A percentile compares a stretch with the other conserved stretches of the same genome.
phyloP scores from a whole-genome alignment of 371 early-diverging fungal species.

The Zopfochytrium polystomum region DNA sequence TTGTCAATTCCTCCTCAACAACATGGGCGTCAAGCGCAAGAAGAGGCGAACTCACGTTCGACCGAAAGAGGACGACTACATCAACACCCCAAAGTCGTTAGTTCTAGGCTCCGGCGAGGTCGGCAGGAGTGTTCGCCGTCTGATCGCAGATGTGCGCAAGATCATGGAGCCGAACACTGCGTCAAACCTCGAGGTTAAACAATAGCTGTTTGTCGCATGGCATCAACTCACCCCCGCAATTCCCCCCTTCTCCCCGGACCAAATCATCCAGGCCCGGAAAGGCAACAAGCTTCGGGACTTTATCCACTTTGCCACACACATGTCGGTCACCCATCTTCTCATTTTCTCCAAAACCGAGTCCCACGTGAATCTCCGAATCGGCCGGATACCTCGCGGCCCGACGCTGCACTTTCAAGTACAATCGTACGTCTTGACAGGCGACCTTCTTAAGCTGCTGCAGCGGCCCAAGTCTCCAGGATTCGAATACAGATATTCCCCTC shows the following conservation, averaged over 20 bases:
- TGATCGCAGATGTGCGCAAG: conserved; percentile 81
- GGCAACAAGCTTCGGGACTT: conserved; percentile 93
- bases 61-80: conserved; percentile 33
- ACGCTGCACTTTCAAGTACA: conserved; percentile 86
- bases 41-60: conserved; percentile 58
- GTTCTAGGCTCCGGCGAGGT: conserved; percentile 90
- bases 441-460: conserved; percentile 74
- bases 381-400: conserved; percentile 88
- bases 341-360: conserved; percentile 83
- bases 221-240: background rate
- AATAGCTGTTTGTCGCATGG: background rate
- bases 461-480: conserved; percentile 76
- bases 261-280: conserved; percentile 66
- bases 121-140: conserved; percentile 52
- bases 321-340: conserved; percentile 84
- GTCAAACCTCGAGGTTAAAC: conserved; percentile 60
- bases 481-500: conserved; percentile 76
- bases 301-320: conserved; percentile 79
- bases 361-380: conserved; percentile 76
- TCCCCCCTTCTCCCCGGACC: background rate
- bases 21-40: conserved; percentile 40
- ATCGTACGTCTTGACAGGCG: conserved; percentile 79
- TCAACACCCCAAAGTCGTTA: conserved; percentile 80
- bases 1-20: background rate
- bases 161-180: conserved; percentile 95